Evolutionary conservation across 208 protist genomes (phyloP).

Genomic region (Phytomonas francai): DNA sequence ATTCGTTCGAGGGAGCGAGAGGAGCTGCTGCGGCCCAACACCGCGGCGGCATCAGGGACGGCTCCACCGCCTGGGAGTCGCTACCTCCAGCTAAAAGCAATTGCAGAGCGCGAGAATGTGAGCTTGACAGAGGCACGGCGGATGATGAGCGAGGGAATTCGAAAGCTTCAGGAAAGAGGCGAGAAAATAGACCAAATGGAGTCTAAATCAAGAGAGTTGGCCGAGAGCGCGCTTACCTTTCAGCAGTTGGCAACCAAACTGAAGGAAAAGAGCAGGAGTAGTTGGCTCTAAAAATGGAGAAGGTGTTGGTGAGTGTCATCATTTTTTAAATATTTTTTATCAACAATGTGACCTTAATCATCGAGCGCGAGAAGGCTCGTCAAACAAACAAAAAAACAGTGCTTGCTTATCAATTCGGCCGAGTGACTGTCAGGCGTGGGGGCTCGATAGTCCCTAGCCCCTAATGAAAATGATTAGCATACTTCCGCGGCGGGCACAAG

Average conservation of each 20-base stretch:
- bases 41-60: not conserved
- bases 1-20: constrained; percentile 20
- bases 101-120: constrained; percentile 67
- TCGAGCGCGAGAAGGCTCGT: not conserved
- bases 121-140: constrained; percentile 70
- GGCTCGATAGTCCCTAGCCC: too few species aligned
- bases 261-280: constrained; percentile 71
- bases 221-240: constrained; percentile 63
- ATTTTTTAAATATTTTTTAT: constrained; percentile 1
- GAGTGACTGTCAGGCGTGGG: not conserved
- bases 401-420: not conserved
- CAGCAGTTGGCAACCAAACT: constrained; percentile 55
- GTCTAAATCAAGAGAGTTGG: constrained; percentile 57
- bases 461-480: too few species aligned
- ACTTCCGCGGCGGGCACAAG: too few species aligned
- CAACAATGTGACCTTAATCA: constrained; percentile 11
- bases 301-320: not conserved
- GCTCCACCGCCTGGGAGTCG: constrained; percentile 24
- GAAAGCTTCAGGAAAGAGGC: constrained; percentile 57
- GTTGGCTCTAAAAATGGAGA: constrained; percentile 44
- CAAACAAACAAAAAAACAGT: too few species aligned
- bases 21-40: constrained; percentile 17
- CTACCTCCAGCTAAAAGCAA: constrained; percentile 73
- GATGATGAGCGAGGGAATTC: constrained; percentile 77
- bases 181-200: constrained; percentile 54